Evolutionary conservation across 352 stramenopile genomes (phyloP).

Genomic region (Plasmopara muralis): DNA sequence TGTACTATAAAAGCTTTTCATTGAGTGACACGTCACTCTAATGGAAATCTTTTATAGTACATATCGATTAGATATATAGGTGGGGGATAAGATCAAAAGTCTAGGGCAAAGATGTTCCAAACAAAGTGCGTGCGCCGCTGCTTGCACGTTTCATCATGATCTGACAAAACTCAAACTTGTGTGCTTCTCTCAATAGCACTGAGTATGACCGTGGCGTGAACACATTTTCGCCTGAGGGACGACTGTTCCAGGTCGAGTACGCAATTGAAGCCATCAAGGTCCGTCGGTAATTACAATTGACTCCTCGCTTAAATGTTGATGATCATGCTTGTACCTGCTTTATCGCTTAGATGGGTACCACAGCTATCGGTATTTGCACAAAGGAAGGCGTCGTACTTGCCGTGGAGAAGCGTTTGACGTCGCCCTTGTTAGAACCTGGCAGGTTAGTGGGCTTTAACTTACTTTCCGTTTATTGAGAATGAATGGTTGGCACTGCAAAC

Average conservation of each 20-base stretch:
- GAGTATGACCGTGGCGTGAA: constrained; percentile 99
- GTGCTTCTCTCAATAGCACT: constrained; percentile 48
- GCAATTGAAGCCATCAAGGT: constrained; percentile 98
- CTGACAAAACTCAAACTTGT: neutral
- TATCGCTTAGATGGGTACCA: constrained; percentile 90
- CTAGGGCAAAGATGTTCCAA: constrained; percentile 44
- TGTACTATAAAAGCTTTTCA: too few species aligned
- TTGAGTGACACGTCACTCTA: constrained; percentile 8
- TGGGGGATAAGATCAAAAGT: constrained; percentile 23
- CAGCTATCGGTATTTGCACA: constrained; percentile 96
- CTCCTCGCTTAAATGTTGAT: neutral
- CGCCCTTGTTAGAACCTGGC: constrained; percentile 90
- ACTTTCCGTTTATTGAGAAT: neutral
- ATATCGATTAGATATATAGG: constrained; percentile 28
- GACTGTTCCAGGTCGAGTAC: constrained; percentile 99
- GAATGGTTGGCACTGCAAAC: neutral
- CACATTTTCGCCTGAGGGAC: constrained; percentile 98
- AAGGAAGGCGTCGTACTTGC: constrained; percentile 97
- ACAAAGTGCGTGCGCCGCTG: constrained; percentile 36
- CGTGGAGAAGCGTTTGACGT: constrained; percentile 98
- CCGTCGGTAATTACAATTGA: constrained; percentile 2
- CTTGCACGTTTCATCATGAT: neutral
- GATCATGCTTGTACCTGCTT: neutral
- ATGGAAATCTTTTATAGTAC: constrained; percentile 14
- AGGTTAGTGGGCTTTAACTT: constrained; percentile 37